Evolutionary conservation across 805 yeast genomes (phyloP), one percentile per base, ranked within the genome.

Genomic region (Metschnikowia cerradonensis): DNA sequence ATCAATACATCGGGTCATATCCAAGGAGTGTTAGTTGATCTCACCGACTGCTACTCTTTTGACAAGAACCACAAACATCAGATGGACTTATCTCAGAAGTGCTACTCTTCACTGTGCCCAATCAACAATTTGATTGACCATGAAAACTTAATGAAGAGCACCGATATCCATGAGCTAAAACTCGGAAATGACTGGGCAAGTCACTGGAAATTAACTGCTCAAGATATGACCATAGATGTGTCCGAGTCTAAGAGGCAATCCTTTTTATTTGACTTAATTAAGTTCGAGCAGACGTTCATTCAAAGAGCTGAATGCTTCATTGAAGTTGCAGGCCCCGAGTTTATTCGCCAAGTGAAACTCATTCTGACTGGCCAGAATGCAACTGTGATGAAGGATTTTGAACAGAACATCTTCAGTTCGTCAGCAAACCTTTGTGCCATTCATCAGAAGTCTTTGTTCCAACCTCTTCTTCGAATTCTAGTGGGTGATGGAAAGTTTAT

Each of bases 261-360:
- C 50, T 82, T 84, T 51, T 77, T 88, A 3, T 90, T 86, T 66
- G 96, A 89, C 62, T 68, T 88, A 44, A 80, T 89, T 30, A 74
- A 82, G 50, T 78, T 82, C 43, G 96, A 88, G 56, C 88, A 85
- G 58, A 77, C 81, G 15, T 86, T 85, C 47, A 77, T 88, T 22
- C 82, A 80, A 45, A 77, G 88, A 60, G 84, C 90, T 2, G 75
- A 77, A 53, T 80, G 85, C 3, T 84, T 88, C 48, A 71, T 86
- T 3, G 79, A 79, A 60, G 50, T 62, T 5, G 77, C 71, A 4
- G 77, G 72, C 0, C 78, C 78, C 0, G 72, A 66, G 47, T 73
- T 73, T 45, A 57, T 72, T 15, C 66, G 66, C 32, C 66, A 64
- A 1, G 68, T 68, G 0, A 60, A 57, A 38, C 49, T 55, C 6